Percentiles rank a stretch among this genome's conserved stretches.
Evolutionary conservation across 2,329 filamentous ascomycete genomes (phyloP).

Genomic region (Botrytis galanthina): DNA sequence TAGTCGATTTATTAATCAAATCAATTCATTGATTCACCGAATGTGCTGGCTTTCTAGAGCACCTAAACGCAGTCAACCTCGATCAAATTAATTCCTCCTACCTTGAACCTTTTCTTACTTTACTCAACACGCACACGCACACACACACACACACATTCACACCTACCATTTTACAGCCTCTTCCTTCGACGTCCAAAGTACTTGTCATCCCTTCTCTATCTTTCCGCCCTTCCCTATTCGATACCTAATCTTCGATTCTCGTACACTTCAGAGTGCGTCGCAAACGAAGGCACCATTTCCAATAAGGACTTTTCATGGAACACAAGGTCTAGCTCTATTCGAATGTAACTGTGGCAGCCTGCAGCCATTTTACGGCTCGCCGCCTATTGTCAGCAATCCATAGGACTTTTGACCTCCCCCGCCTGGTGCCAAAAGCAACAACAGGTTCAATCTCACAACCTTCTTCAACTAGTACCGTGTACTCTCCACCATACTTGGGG

Average conservation of each 20-base stretch:
- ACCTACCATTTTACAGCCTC: slow-evolving; percentile 19
- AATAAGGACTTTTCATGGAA: slow-evolving; percentile 29
- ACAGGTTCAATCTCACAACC: slow-evolving; percentile 1
- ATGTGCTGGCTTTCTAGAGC: slow-evolving; percentile 23
- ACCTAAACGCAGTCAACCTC: slow-evolving; percentile 17
- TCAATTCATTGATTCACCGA: slow-evolving; percentile 16
- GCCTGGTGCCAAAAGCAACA: slow-evolving; percentile 20
- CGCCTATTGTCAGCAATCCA: slow-evolving; percentile 32
- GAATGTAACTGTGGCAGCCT: slow-evolving; percentile 33
- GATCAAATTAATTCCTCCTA: slow-evolving; percentile 13
- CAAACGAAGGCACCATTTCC: slow-evolving; percentile 30
- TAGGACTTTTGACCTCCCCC: slow-evolving; percentile 22
- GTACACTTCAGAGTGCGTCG: slow-evolving; percentile 28
- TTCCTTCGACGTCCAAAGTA: slow-evolving; percentile 15
- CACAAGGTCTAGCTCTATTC: slow-evolving; percentile 34
- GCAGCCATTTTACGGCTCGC: slow-evolving; percentile 33
- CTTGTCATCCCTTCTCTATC: slow-evolving; percentile 19
- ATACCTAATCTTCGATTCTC: slow-evolving; percentile 15
- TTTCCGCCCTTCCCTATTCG: neutral
- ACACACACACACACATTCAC: neutral
- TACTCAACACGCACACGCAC: neutral
- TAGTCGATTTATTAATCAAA: neutral
- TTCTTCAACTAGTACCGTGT: slow-evolving; percentile 6
- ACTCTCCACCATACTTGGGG: slow-evolving; percentile 19
- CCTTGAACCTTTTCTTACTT: neutral